Evolutionary conservation across 2,329 filamentous ascomycete genomes (phyloP).

Genomic region (Fusarium acutatum): DNA sequence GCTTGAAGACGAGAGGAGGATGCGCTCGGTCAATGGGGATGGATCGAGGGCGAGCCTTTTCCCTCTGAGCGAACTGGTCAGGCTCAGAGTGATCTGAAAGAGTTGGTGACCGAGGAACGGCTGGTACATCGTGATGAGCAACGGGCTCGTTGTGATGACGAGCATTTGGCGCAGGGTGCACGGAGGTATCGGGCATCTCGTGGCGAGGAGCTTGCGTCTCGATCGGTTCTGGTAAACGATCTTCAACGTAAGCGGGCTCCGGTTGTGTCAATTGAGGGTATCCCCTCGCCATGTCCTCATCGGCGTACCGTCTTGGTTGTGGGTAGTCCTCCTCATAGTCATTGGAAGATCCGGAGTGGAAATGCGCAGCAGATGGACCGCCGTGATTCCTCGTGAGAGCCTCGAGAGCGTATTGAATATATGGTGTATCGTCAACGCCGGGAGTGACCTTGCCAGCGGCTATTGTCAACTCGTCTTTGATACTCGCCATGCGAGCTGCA

Average conservation of each 20-base stretch:
- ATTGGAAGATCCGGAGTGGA: slow-evolving; percentile 53
- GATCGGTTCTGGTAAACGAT: slow-evolving; percentile 37
- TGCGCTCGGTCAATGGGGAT: slow-evolving; percentile 51
- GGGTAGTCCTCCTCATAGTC: slow-evolving; percentile 45
- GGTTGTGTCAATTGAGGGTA: slow-evolving; percentile 34
- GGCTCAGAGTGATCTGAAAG: slow-evolving; percentile 24
- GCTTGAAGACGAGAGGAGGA: slow-evolving; percentile 73
- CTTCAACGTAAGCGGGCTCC: slow-evolving; percentile 41
- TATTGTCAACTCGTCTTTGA: slow-evolving; percentile 62
- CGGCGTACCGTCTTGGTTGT: slow-evolving; percentile 26
- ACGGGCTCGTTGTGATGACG: slow-evolving; percentile 14
- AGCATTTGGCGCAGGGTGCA: slow-evolving; percentile 16
- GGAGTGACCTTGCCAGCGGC: slow-evolving; percentile 70
- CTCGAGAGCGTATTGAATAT: slow-evolving; percentile 89
- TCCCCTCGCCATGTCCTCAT: slow-evolving; percentile 26
- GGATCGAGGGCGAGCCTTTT: slow-evolving; percentile 46
- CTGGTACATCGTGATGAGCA: slow-evolving; percentile 25
- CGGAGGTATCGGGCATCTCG: slow-evolving; percentile 30
- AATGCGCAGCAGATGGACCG: slow-evolving; percentile 61
- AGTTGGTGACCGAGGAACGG: slow-evolving; percentile 15
- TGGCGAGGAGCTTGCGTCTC: slow-evolving; percentile 27
- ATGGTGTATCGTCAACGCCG: slow-evolving; percentile 84
- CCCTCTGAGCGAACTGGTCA: slow-evolving; percentile 28
- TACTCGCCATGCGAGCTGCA: slow-evolving; percentile 47
- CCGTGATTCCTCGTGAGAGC: slow-evolving; percentile 81